Percentiles rank a stretch among this genome's conserved stretches.
Conservation (phyloP, 2,329 filamentous ascomycete genomes). For the Cladosporium sp. region DNA sequence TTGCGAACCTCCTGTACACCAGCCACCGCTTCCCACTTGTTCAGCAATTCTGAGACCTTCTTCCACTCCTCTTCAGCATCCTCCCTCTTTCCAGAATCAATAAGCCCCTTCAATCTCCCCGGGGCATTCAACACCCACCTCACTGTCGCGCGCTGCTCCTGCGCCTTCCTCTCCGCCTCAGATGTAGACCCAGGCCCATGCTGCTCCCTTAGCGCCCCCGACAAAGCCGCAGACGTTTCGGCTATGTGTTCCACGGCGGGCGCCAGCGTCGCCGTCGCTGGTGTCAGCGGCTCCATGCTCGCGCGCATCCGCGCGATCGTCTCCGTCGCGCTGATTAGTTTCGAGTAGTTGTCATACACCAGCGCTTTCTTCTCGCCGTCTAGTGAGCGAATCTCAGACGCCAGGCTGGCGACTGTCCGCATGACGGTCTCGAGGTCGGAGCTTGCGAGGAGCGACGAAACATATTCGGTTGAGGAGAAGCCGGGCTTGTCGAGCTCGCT, state of each 20-base stretch:
- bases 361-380: slow-evolving; percentile 95
- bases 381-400: slow-evolving; percentile 75
- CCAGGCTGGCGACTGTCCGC: slow-evolving; percentile 61
- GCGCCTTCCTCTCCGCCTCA: slow-evolving; percentile 35
- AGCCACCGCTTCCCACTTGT: slow-evolving; percentile 39
- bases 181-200: not conserved
- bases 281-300: slow-evolving; percentile 73
- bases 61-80: slow-evolving; percentile 53
- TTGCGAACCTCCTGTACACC: slow-evolving; percentile 37
- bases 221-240: slow-evolving; percentile 45
- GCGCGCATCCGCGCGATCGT: slow-evolving; percentile 85
- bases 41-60: slow-evolving; percentile 33
- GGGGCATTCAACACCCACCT: slow-evolving; percentile 58
- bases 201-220: slow-evolving; percentile 31
- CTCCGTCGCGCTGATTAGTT: slow-evolving; percentile 91
- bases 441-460: slow-evolving; percentile 54
- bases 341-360: slow-evolving; percentile 98
- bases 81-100: slow-evolving; percentile 53
- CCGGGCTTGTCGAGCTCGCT: slow-evolving; percentile 66
- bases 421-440: slow-evolving; percentile 63
- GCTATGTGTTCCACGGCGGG: slow-evolving; percentile 71
- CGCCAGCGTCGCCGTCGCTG: slow-evolving; percentile 65
- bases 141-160: slow-evolving; percentile 51
- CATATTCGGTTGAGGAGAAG: slow-evolving; percentile 68
- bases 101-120: slow-evolving; percentile 51